Percentiles rank a stretch among this genome's conserved stretches.
Evolutionary conservation across 805 yeast genomes (phyloP).

Genomic region (Pichia kluyveri): DNA sequence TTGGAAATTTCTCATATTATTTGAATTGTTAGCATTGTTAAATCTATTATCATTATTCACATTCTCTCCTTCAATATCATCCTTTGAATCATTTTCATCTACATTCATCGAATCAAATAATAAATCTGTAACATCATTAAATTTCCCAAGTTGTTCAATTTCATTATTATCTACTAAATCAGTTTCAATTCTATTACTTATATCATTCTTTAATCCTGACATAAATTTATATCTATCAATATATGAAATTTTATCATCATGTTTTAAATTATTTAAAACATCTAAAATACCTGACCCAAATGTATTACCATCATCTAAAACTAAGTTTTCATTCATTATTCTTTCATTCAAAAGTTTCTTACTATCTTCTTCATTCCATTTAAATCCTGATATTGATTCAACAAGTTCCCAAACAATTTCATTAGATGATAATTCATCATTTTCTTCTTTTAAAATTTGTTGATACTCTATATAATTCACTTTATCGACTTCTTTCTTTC

Average conservation of each 20-base stretch:
- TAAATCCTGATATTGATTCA: slow-evolving; percentile 6
- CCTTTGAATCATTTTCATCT: neutral
- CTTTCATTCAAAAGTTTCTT: neutral
- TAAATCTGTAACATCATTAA: slow-evolving; percentile 3
- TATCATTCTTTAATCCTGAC: neutral
- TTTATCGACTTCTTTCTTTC: neutral
- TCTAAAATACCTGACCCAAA: slow-evolving; percentile 6
- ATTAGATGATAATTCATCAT: neutral
- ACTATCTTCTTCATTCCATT: slow-evolving; percentile 3
- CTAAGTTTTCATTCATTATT: neutral
- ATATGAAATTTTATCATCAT: neutral
- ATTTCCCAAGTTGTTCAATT: neutral
- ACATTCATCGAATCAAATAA: slow-evolving; percentile 4
- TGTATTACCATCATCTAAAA: neutral
- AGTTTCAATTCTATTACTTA: neutral
- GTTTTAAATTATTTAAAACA: slow-evolving; percentile 5
- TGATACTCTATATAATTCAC: neutral
- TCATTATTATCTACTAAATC: neutral
- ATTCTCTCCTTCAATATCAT: neutral
- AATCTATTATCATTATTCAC: too few relatives aligned
- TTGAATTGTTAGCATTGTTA: neutral
- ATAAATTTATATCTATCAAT: neutral
- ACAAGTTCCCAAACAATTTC: slow-evolving; percentile 1
- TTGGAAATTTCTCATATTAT: neutral
- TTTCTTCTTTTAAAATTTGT: slow-evolving; percentile 1